Conservation (phyloP, 2,329 filamentous ascomycete species). For the Aureobasidium sp. region DNA sequence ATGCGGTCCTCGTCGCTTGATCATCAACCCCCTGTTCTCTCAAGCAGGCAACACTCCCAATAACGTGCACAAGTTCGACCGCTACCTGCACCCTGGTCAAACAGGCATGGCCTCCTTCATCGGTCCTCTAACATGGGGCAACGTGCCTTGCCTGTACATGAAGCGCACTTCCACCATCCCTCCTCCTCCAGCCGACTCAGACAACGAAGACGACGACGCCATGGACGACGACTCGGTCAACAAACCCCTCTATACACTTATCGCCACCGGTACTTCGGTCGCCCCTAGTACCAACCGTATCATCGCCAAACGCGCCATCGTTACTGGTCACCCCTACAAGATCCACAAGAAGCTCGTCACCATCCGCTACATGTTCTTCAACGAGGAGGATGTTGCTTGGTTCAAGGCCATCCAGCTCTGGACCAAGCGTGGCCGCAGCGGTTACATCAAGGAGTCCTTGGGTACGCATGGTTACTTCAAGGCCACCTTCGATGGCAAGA, state of each 20-base stretch:
- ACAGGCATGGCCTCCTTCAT: constrained; percentile 84
- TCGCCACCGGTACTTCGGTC: constrained; percentile 80
- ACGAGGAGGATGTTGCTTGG: constrained; percentile 88
- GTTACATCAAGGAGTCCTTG: constrained; percentile 86
- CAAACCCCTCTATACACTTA: constrained; percentile 42
- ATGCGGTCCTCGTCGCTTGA: constrained; percentile 76
- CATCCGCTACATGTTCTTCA: constrained; percentile 99
- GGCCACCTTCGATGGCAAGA: constrained; percentile 90
- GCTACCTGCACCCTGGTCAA: constrained; percentile 82
- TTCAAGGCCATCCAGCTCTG: constrained; percentile 95
- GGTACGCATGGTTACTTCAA: constrained; percentile 99
- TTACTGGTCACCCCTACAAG: constrained; percentile 95
- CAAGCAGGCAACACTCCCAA: constrained; percentile 84
- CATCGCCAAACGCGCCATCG: constrained; percentile 84
- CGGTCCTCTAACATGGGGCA: constrained; percentile 85
- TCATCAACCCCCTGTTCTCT: constrained; percentile 87
- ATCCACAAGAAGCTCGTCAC: constrained; percentile 98
- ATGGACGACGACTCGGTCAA: not conserved
- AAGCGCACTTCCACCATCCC: constrained; percentile 45
- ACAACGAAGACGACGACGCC: constrained; percentile 32
- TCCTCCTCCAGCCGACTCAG: constrained; percentile 34
- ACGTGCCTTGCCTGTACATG: constrained; percentile 85
- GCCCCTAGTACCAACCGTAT: constrained; percentile 67
- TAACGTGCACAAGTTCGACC: constrained; percentile 94
- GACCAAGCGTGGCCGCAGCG: constrained; percentile 80